Conservation (phyloP, 768 basidiomycete species). For the Trichaptum fuscoviolaceum region DNA sequence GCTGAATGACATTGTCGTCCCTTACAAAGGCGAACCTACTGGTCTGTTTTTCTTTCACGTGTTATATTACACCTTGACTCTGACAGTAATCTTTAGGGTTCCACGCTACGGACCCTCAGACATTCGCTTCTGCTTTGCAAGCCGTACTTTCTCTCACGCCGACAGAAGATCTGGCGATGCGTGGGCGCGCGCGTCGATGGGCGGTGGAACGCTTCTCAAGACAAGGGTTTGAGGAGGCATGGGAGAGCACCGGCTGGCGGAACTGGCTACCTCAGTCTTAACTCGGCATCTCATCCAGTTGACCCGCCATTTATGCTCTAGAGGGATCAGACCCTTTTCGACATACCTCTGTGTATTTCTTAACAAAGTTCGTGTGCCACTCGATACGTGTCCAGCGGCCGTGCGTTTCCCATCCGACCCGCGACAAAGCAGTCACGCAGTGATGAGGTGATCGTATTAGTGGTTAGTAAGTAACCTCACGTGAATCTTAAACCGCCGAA, state of each 20-base stretch:
- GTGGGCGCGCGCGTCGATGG: slow-evolving; percentile 62
- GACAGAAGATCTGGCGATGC: slow-evolving; percentile 54
- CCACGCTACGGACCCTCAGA: slow-evolving; percentile 63
- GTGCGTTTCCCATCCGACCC: background rate
- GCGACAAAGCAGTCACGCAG: background rate
- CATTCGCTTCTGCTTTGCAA: slow-evolving; percentile 66
- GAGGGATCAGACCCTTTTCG: background rate
- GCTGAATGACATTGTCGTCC: slow-evolving; percentile 84
- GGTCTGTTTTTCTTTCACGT: slow-evolving; percentile 33
- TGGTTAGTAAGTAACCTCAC: background rate
- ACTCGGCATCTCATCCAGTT: background rate
- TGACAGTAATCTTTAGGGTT: slow-evolving; percentile 45
- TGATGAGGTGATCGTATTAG: background rate
- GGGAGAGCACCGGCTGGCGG: slow-evolving; percentile 62
- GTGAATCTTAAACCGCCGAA: background rate
- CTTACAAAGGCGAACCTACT: slow-evolving; percentile 63
- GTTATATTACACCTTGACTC: background rate
- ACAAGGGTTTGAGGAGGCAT: slow-evolving; percentile 72
- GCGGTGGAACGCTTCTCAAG: slow-evolving; percentile 73
- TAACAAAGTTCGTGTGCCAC: background rate
- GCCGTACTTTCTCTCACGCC: slow-evolving; percentile 51
- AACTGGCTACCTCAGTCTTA: slow-evolving; percentile 17
- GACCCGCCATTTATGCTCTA: background rate
- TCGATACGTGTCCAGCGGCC: background rate
- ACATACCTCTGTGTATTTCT: background rate